Base-by-base conservation (phyloP, 2,329 filamentous ascomycete genomes). In the Myrmaecium sp. region DNA sequence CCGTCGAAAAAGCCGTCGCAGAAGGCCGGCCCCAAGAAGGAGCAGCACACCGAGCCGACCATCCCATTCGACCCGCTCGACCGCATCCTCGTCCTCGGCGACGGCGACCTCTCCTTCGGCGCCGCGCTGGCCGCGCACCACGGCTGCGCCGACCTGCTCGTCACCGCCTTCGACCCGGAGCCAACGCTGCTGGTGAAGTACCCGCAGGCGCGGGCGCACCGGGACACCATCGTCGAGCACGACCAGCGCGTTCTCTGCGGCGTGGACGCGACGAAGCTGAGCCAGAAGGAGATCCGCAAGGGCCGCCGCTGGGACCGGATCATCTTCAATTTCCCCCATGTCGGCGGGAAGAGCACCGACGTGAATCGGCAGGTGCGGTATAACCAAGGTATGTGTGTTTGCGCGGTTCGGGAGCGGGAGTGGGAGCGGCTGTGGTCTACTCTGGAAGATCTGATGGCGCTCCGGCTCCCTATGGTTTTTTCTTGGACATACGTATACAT, bases 311-410 rank as follows among this genome's bases (percentile, higher is more conserved):
- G 77, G 62, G 74, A 92, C 49, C 66, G 71, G 30, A 74, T 95
- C 34, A 63, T 86, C 37, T 98, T 95, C 69, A 93, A 94, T 61
- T 98, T 98, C 52, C 89, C 89, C 18, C 89, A 98, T 57, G 78
- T 91, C 3, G 89, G 89, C 36, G 89, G 89, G 23, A 74, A 91
- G 42, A 78, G 71, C 36, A 95, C 77, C 39, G 84, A 95, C 56
- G 77, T 94, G 30, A 94, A 94, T 57, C 66, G 89, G 18, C 89
- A 98, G 55, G 83, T 94, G 9, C 73, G 89, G 30, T 71, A 80
- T 49, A 95, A 98, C 56, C 84, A 93, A 53, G 53, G 29, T 31
- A 12, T 8, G 50, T 51, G 34, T 28, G 21, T 7, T 5, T 24
- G 25, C 11, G 6, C 3, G 7, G 2, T 20, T 13, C 6, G 4